Evolutionary conservation across 208 protist species (phyloP), one percentile per base, ranked within the genome.

Genomic region (Acanthamoeba sp.): DNA sequence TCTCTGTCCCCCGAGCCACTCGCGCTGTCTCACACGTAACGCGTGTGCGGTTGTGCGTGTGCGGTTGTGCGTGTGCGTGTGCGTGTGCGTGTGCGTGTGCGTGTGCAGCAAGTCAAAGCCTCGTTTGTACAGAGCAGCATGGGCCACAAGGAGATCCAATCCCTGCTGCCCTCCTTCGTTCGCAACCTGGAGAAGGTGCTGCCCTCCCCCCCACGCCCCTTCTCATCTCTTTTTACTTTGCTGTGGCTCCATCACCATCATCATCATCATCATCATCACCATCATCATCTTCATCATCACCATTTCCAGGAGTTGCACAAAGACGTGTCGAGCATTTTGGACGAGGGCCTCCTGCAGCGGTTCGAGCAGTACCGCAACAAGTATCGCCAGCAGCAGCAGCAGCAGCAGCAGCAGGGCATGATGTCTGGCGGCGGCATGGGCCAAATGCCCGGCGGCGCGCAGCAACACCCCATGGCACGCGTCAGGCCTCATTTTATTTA

Each of bases 171-270:
- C 9, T 84, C 73, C 38, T 84, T 84, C 73, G 29, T 84, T 5
- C 73, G 73, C 73, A 84, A 84, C 42, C 42, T 84, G 38, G 73
- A 84, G 73, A 84, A 84, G 73, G 73, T 80, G 38, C 71, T 14
- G 27, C 18, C 29, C 69, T 80, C 36, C 57, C 57, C 57, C 22
- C 7, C 59, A 24, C 7, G 10, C 27, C 22, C 18, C 59, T 32
- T 69, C 59, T 12, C 22, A 27, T 9, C 4, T 69, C 29, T 5
- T 32, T 10, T 12, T 32, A 14, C 3, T 32, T 69, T 3, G 4
- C 59, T 1, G 29, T n/a, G n/a, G n/a, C n/a, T n/a, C n/a, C n/a
- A n/a, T n/a, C n/a, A n/a, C n/a, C n/a, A n/a, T n/a, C n/a, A n/a
- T n/a, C n/a, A n/a, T n/a, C n/a, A n/a, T n/a, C n/a, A n/a, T n/a